Percentiles rank a stretch among this genome's conserved stretches.
phyloP scores from a whole-genome alignment of 306 rosid genomes.

The Begonia loranthoides region DNA sequence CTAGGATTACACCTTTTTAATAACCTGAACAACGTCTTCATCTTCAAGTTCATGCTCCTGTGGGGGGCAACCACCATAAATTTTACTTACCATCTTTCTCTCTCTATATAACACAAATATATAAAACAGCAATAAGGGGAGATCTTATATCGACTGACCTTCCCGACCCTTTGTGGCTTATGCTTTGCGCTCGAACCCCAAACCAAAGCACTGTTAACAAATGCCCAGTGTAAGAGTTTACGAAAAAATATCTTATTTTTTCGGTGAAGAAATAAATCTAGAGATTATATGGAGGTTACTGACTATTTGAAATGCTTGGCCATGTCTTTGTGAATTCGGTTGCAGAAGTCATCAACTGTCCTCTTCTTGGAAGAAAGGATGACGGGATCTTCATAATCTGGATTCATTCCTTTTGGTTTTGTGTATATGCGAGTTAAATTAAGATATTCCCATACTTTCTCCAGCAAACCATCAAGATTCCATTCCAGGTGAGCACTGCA shows the following conservation, averaged over 20 bases:
- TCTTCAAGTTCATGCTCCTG: slow-evolving; percentile 95
- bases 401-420: slow-evolving; percentile 98
- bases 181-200: slow-evolving; percentile 96
- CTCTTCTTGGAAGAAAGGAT: slow-evolving; percentile 78
- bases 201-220: slow-evolving; percentile 69
- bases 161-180: slow-evolving; percentile 98
- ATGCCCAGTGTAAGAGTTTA: slow-evolving; percentile 9
- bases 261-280: too few relatives aligned
- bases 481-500: slow-evolving; percentile 95
- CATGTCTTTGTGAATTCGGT: slow-evolving; percentile 89
- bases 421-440: slow-evolving; percentile 85
- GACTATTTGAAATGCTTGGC: slow-evolving; percentile 86
- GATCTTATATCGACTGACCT: slow-evolving; percentile 31
- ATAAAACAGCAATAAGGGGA: background rate
- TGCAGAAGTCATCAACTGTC: slow-evolving; percentile 90
- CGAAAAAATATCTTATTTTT: too few relatives aligned
- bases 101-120: background rate
- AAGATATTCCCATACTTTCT: slow-evolving; percentile 90
- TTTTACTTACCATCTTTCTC: slow-evolving; percentile 1
- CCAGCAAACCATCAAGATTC: slow-evolving; percentile 97
- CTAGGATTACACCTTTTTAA: slow-evolving; percentile 59
- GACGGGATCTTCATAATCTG: slow-evolving; percentile 97
- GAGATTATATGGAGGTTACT: slow-evolving; percentile 12
- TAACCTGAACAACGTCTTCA: slow-evolving; percentile 95
- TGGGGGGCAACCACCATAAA: background rate